Base-by-base conservation (phyloP, 1,139 yeast species). In the Petasospora fabianii region DNA sequence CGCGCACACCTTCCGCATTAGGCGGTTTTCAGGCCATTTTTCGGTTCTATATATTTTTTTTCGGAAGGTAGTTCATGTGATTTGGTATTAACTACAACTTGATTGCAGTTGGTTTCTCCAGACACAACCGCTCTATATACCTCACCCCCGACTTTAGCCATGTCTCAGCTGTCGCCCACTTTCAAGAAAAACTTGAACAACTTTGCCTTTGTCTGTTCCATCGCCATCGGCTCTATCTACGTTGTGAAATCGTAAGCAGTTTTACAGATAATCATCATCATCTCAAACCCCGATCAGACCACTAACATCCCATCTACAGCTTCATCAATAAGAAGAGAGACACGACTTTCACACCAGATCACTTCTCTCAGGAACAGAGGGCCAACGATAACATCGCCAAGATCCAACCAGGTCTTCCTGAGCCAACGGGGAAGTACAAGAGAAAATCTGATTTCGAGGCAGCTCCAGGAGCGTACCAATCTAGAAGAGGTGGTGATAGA, bases 391-490 rank as follows among this genome's bases (percentile, higher is more conserved):
- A 46, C 26, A 47, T 46, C 9, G 48, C 54, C 0, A 45, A 43
- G 20, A 40, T 53, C 12, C 53, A 47, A 27, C 58, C 58, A 2
- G 58, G 58, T 13, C 43, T 54, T 5, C 53, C 56, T 2, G 55
- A 51, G 26, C 39, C 47, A 4, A 41, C 51, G 2, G 54, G 54
- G 2, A 38, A 39, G 13, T 49, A 35, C 24, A 39, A 56, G 37
- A 61, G 88, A 46, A 76, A 76, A 45, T 75, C 82, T 41, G 76
- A 73, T 51, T 84, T 71, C 54, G 84, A 79, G 48, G 90, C 87
- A 6, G 69, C 80, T 1, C 86, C 86, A 1, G 64, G 65, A 34
- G 73, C 85, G 34, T 80, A 79, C 33, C 48, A 60, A 51, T 58
- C 64, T 48, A 73, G 62, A 48, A 64, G 54, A 40, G 46, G 58